A percentile compares a stretch with the other conserved stretches of the same genome.
These are phyloP conservation scores for Termitomyces sp. DNA, from an alignment of 768 basidiomycete genomes.

Conservation along the genomic window DNA sequence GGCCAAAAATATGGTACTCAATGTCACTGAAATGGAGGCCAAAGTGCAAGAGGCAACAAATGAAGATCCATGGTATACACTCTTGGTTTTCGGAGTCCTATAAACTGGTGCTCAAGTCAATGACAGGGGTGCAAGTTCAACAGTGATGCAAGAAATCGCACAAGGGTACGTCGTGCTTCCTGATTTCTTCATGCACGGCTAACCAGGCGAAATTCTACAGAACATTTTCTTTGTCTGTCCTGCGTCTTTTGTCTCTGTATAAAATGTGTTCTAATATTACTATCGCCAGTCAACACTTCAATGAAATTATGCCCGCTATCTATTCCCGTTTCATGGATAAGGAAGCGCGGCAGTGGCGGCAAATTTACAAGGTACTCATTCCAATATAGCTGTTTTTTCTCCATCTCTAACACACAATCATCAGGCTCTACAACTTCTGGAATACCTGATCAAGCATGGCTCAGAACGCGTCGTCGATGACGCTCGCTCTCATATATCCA, in stretches of 20 bases:
- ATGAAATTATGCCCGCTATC: constrained; percentile 98
- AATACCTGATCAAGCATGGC: constrained; percentile 95
- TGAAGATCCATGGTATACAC: constrained; percentile 91
- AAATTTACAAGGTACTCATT: constrained; percentile 86
- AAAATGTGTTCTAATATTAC: not conserved
- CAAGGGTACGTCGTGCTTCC: constrained; percentile 57
- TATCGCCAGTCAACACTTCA: constrained; percentile 83
- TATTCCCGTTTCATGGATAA: constrained; percentile 97
- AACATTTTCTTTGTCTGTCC: constrained; percentile 92
- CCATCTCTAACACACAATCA: not conserved
- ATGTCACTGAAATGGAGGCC: constrained; percentile 94
- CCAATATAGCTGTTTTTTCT: not conserved
- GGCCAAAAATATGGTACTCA: constrained; percentile 96
- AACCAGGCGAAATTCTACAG: constrained; percentile 30
- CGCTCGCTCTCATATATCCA: constrained; percentile 88
- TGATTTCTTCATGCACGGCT: not conserved
- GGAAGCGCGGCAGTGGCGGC: constrained; percentile 96
- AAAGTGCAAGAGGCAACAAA: constrained; percentile 97
- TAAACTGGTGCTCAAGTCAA: constrained; percentile 2
- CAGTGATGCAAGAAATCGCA: constrained; percentile 97
- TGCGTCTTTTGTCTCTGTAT: not conserved
- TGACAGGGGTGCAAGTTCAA: constrained; percentile 87
- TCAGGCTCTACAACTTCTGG: constrained; percentile 86
- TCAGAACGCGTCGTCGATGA: constrained; percentile 98
- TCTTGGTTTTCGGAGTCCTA: not conserved